Conservation (phyloP, 2,329 filamentous ascomycete species). For the Pyricularia pennisetigena region DNA sequence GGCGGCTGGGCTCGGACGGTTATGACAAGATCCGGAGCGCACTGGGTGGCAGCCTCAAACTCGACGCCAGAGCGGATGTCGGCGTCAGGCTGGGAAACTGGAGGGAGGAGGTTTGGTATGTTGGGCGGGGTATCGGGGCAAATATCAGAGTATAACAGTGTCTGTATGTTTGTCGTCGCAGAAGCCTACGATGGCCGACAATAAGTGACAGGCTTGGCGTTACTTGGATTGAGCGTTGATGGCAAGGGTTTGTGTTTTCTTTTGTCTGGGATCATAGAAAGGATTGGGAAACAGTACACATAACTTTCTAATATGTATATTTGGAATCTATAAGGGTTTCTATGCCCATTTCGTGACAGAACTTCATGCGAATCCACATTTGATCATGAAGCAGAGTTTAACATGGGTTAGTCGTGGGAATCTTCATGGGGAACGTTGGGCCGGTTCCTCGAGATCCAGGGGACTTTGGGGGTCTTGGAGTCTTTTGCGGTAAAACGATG, state of each 20-base stretch:
- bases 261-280: neutral
- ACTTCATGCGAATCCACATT: neutral
- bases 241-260: neutral
- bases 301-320: neutral
- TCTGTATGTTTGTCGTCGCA: neutral
- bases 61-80: slow-evolving; percentile 71
- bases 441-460: no score
- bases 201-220: neutral
- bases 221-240: neutral
- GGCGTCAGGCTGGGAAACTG: slow-evolving; percentile 67
- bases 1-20: slow-evolving; percentile 67
- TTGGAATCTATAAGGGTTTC: neutral
- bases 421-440: neutral
- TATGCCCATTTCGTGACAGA: neutral
- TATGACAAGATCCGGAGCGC: slow-evolving; percentile 75
- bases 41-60: slow-evolving; percentile 66
- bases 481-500: no score
- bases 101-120: slow-evolving; percentile 62
- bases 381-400: neutral
- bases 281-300: neutral
- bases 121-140: slow-evolving; percentile 61
- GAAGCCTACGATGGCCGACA: neutral
- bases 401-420: neutral
- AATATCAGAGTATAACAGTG: slow-evolving; percentile 38
- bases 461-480: no score